Evolutionary conservation across 345 rosid genomes (phyloP).

Genomic region (Eutrema japonicum): DNA sequence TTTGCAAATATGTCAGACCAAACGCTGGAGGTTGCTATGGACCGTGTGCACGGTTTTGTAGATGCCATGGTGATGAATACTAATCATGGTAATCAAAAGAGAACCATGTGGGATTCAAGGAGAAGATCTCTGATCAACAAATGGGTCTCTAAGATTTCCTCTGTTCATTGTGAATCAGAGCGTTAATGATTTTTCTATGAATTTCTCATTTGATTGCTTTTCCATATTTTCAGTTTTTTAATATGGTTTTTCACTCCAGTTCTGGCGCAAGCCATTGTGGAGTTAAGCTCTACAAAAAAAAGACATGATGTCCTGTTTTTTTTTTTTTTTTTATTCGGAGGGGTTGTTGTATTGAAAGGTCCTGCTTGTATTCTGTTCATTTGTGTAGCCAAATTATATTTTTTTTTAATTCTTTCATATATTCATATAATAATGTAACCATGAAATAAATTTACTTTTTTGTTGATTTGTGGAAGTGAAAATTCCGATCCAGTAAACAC

Average conservation of each 20-base stretch:
- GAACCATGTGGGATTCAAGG: slow-evolving; percentile 44
- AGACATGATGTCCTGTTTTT: neutral
- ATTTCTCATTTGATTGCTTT: neutral
- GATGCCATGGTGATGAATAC: slow-evolving; percentile 21
- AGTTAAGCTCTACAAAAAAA: slow-evolving; percentile 30
- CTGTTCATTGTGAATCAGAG: slow-evolving; percentile 39
- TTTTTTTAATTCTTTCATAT: slow-evolving; percentile 29
- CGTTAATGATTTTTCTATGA: slow-evolving; percentile 36
- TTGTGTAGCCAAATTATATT: slow-evolving; percentile 27
- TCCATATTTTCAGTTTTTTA: slow-evolving; percentile 13
- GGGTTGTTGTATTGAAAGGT: slow-evolving; percentile 13
- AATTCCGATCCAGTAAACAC: too few relatives aligned
- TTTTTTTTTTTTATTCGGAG: neutral
- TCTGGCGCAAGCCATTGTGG: slow-evolving; percentile 34
- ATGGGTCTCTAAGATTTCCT: slow-evolving; percentile 52
- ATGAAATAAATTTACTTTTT: neutral
- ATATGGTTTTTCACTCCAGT: slow-evolving; percentile 29
- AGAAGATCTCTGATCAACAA: slow-evolving; percentile 44
- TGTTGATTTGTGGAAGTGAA: too few relatives aligned
- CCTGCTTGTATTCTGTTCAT: slow-evolving; percentile 12
- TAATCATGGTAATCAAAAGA: slow-evolving; percentile 28
- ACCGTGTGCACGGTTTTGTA: slow-evolving; percentile 52
- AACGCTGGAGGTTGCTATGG: slow-evolving; percentile 56
- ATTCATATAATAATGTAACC: slow-evolving; percentile 5
- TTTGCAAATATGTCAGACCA: slow-evolving; percentile 66